phyloP scores from a whole-genome alignment of 1,284 basidiomycete genomes.

The Puccinia triticina region DNA sequence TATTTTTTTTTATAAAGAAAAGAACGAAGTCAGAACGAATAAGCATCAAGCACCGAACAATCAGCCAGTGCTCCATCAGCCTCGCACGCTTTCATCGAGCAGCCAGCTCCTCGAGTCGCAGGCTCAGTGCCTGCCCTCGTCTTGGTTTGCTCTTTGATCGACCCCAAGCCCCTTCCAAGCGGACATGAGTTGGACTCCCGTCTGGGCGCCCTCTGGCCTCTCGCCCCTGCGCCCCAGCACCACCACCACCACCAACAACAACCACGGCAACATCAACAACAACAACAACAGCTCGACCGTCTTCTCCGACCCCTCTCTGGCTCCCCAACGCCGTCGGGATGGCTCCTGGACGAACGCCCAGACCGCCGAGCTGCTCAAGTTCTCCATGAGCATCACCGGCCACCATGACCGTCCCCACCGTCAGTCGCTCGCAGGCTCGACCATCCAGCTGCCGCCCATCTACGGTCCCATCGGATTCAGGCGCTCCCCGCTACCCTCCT shows the following conservation, averaged over 20 bases:
- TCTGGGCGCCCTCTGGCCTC: conserved; percentile 34
- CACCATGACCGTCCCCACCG: not conserved
- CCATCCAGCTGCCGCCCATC: conserved; percentile 13
- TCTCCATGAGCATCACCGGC: conserved; percentile 9
- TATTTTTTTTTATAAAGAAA: not conserved
- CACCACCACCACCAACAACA: too few species aligned
- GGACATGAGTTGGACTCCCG: conserved; percentile 33
- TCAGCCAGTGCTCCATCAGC: not conserved
- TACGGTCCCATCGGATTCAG: conserved; percentile 4
- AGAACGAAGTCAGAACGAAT: too few species aligned
- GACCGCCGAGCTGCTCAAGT: conserved; percentile 6
- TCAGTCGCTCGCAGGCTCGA: not conserved
- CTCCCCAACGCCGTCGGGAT: not conserved
- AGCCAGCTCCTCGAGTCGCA: conserved; percentile 32
- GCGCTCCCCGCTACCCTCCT: not conserved
- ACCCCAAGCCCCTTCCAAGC: not conserved
- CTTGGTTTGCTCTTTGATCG: conserved; percentile 40
- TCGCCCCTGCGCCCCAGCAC: not conserved
- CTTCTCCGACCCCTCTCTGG: not conserved
- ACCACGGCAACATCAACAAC: too few species aligned
- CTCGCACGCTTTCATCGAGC: conserved; percentile 27
- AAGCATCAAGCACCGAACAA: too few species aligned
- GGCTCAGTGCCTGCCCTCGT: conserved; percentile 44
- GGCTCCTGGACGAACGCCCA: conserved; percentile 18
- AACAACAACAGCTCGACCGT: not conserved